phyloP scores from a whole-genome alignment of 441 rosid species.

The Capsella rubella region DNA sequence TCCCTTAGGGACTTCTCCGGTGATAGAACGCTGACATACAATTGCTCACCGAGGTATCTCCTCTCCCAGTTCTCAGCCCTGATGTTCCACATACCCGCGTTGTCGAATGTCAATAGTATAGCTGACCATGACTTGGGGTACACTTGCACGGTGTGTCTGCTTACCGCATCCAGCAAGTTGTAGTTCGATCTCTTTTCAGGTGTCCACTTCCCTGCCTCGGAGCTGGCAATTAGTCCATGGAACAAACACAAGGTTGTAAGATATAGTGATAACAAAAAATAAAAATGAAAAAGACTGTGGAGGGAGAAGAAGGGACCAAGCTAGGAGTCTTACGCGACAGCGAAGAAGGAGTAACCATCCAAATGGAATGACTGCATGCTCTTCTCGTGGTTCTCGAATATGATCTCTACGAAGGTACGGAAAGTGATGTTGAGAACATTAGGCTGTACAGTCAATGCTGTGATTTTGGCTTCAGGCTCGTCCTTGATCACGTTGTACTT shows the following conservation, averaged over 20 bases:
- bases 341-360: constrained; percentile 74
- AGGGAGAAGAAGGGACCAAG: neutral
- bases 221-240: constrained; percentile 32
- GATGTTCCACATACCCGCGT: constrained; percentile 86
- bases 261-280: neutral
- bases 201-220: constrained; percentile 72
- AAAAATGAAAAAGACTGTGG: neutral
- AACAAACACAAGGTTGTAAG: constrained; percentile 6
- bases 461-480: constrained; percentile 46
- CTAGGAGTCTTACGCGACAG: constrained; percentile 58
- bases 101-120: constrained; percentile 70
- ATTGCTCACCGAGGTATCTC: constrained; percentile 69
- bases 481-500: constrained; percentile 60
- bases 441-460: constrained; percentile 42
- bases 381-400: constrained; percentile 72
- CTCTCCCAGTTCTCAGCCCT: constrained; percentile 70
- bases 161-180: constrained; percentile 77
- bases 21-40: constrained; percentile 64
- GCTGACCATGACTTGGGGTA: constrained; percentile 86
- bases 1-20: constrained; percentile 72
- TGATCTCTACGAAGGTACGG: constrained; percentile 67
- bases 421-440: constrained; percentile 61
- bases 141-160: constrained; percentile 82
- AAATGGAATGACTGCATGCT: constrained; percentile 65
- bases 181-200: constrained; percentile 73